These are phyloP conservation scores for Penicillium freii DNA, from an alignment of 2,329 filamentous ascomycete species.

Conservation along the genomic window DNA sequence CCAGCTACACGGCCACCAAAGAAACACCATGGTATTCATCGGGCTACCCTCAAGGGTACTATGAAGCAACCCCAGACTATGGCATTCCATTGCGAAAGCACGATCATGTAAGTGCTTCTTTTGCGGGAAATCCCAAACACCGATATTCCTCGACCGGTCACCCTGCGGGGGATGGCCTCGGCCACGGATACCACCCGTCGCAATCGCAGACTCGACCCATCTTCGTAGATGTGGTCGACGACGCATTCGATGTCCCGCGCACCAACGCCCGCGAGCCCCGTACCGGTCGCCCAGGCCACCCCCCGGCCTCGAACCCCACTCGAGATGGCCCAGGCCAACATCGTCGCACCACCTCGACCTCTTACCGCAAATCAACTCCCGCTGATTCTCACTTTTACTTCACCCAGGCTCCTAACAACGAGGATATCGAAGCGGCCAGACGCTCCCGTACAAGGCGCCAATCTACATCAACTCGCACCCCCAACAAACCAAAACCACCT, in stretches of 20 bases:
- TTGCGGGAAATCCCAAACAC: constrained; percentile 40
- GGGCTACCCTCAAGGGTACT: constrained; percentile 48
- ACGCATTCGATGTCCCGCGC: constrained; percentile 51
- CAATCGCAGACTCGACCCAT: constrained; percentile 52
- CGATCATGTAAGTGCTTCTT: constrained; percentile 67
- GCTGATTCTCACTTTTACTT: constrained; percentile 54
- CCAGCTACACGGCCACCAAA: constrained; percentile 53
- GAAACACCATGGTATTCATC: constrained; percentile 47
- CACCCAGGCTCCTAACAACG: constrained; percentile 55
- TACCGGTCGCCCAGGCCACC: constrained; percentile 23
- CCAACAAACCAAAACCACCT: constrained; percentile 44
- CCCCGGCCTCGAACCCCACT: constrained; percentile 22
- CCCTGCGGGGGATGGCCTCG: constrained; percentile 31
- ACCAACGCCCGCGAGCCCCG: constrained; percentile 49
- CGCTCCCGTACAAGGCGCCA: constrained; percentile 54
- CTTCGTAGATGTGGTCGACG: constrained; percentile 57
- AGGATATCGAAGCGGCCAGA: constrained; percentile 52
- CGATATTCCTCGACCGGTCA: constrained; percentile 49
- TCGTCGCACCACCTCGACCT: constrained; percentile 31
- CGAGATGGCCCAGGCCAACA: constrained; percentile 19
- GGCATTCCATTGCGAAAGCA: constrained; percentile 54
- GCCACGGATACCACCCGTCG: constrained; percentile 26
- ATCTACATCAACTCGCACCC: constrained; percentile 51
- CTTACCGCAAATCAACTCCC: constrained; percentile 44
- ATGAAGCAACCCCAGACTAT: constrained; percentile 50